Evolutionary conservation across 257 asterid species (phyloP).

Genomic region (Haberlea rhodopensis): DNA sequence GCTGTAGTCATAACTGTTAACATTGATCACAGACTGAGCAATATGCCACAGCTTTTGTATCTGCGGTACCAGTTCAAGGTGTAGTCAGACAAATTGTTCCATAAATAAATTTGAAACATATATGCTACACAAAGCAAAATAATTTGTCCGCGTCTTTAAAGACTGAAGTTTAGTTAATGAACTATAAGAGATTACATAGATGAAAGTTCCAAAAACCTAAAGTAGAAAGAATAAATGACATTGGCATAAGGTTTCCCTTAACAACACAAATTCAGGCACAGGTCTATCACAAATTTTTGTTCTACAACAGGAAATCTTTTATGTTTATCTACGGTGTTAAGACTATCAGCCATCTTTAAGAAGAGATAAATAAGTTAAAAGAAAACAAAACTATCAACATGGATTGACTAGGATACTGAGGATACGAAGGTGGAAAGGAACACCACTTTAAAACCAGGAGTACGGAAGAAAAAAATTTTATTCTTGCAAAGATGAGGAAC

Average conservation of each 20-base stretch:
- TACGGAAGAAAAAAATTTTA: slow-evolving; percentile 13
- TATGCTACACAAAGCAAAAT: slow-evolving; percentile 1
- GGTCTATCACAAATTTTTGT: no score
- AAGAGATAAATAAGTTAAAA: no score
- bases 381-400: no score
- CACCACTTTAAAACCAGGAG: slow-evolving; percentile 18
- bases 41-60: slow-evolving; percentile 71
- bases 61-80: slow-evolving; percentile 52
- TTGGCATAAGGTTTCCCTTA: no score
- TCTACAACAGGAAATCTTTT: no score
- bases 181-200: slow-evolving; percentile 3
- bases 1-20: slow-evolving; percentile 63
- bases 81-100: slow-evolving; percentile 25
- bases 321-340: no score
- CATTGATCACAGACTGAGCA: slow-evolving; percentile 70
- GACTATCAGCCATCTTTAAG: no score
- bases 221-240: slow-evolving; percentile 1
- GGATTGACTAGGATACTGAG: no score
- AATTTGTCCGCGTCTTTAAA: slow-evolving; percentile 10
- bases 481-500: slow-evolving; percentile 24
- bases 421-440: no score
- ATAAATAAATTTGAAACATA: slow-evolving; percentile 12
- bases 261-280: no score
- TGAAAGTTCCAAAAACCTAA: slow-evolving; percentile 19
- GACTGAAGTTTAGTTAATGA: slow-evolving; percentile 11